Evolutionary conservation across 179 eudicot genomes (phyloP).

Genomic region (Beta macrorhiza): DNA sequence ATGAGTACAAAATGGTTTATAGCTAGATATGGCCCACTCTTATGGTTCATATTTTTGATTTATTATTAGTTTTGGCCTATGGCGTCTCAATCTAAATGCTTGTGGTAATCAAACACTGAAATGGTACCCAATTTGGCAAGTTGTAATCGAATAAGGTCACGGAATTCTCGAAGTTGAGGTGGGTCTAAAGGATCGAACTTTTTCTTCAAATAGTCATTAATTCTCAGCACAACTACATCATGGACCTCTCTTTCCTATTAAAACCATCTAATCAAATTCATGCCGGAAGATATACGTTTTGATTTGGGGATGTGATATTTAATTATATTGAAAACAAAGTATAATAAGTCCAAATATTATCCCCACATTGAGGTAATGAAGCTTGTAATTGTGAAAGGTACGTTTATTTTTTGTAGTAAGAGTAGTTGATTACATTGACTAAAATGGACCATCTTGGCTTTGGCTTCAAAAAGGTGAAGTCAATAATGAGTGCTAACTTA

Average conservation of each 20-base stretch:
- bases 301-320: background rate
- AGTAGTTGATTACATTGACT: conserved; percentile 10
- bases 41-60: background rate
- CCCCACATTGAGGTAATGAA: conserved; percentile 1
- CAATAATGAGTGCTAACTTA: background rate
- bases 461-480: background rate
- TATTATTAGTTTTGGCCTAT: background rate
- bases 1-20: too few relatives aligned
- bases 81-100: background rate
- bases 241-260: conserved; percentile 3
- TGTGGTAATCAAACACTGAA: conserved; percentile 5
- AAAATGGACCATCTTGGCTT: background rate
- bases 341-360: background rate
- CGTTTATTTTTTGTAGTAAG: background rate
- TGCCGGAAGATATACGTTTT: conserved; percentile 10
- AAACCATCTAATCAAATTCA: conserved; percentile 15
- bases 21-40: background rate
- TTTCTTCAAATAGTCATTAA: conserved; percentile 2
- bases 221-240: conserved; percentile 9
- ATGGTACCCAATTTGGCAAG: conserved; percentile 15
- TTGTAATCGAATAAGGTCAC: conserved; percentile 10
- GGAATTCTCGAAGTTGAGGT: conserved; percentile 6
- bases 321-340: background rate
- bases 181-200: conserved; percentile 6
- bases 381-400: conserved; percentile 13